Conservation (phyloP, 1,284 basidiomycete genomes). For the Gomphus bonarii region DNA sequence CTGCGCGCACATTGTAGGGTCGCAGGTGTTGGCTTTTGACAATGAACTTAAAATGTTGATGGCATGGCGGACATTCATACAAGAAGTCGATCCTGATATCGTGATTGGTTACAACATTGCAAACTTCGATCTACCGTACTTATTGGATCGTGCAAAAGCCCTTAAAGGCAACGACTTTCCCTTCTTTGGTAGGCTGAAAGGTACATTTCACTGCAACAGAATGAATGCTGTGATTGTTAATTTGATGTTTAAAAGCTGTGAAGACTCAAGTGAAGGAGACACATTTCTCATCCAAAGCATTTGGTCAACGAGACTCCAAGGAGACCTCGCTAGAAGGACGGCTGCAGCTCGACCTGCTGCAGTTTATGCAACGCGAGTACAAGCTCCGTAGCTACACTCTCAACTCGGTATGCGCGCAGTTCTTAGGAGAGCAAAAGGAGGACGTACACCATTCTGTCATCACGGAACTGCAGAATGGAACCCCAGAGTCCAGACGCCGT, state of each 20-base stretch:
- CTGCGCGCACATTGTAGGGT: slow-evolving; percentile 89
- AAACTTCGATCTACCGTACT: slow-evolving; percentile 90
- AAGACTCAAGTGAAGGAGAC: slow-evolving; percentile 80
- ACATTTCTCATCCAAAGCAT: slow-evolving; percentile 94
- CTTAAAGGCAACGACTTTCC: slow-evolving; percentile 68
- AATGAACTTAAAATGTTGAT: slow-evolving; percentile 66
- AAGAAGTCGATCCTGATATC: slow-evolving; percentile 84
- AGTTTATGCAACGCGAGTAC: slow-evolving; percentile 95
- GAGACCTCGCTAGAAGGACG: slow-evolving; percentile 84
- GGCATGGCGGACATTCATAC: slow-evolving; percentile 79
- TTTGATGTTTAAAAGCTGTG: slow-evolving; percentile 35
- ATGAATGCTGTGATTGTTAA: background rate
- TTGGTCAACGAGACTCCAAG: slow-evolving; percentile 91
- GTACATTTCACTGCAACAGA: slow-evolving; percentile 30
- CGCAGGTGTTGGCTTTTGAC: slow-evolving; percentile 82
- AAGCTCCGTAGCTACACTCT: slow-evolving; percentile 92
- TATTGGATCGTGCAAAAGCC: slow-evolving; percentile 81
- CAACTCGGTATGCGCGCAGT: slow-evolving; percentile 92
- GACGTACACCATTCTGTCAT: slow-evolving; percentile 97
- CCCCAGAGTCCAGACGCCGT: slow-evolving; percentile 79
- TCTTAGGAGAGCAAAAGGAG: slow-evolving; percentile 94
- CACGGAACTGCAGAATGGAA: slow-evolving; percentile 92
- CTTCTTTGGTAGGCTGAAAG: slow-evolving; percentile 67
- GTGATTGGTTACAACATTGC: slow-evolving; percentile 91
- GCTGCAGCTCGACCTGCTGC: slow-evolving; percentile 85